These are phyloP conservation scores for Cercospora sp. DNA, from an alignment of 2,329 filamentous ascomycete species.

Conservation along the genomic window DNA sequence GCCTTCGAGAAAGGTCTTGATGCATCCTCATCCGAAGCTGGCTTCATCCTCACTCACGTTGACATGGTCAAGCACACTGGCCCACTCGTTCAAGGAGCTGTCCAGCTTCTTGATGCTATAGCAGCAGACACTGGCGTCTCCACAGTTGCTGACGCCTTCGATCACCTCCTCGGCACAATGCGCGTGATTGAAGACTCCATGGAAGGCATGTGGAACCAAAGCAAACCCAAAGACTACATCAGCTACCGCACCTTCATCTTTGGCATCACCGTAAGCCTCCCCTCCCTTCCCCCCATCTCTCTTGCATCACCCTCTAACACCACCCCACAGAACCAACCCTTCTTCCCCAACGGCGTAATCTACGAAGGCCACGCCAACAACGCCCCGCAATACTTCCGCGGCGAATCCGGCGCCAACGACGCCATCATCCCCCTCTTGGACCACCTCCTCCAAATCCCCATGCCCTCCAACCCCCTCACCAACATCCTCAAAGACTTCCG, in stretches of 20 bases:
- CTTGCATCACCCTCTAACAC: background rate
- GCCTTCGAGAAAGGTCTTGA: conserved; percentile 90
- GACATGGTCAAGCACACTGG: conserved; percentile 92
- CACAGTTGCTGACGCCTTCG: conserved; percentile 30
- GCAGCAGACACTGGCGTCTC: conserved; percentile 27
- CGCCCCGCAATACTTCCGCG: conserved; percentile 77
- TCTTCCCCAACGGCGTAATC: conserved; percentile 90
- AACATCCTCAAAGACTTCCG: conserved; percentile 87
- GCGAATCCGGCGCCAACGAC: conserved; percentile 92
- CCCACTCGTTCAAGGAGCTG: conserved; percentile 70
- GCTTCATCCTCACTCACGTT: conserved; percentile 93
- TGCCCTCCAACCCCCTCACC: conserved; percentile 87
- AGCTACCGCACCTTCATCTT: conserved; percentile 96
- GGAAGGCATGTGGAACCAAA: conserved; percentile 80
- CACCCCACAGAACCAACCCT: conserved; percentile 64
- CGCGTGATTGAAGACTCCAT: conserved; percentile 38
- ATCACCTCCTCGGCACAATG: conserved; percentile 38
- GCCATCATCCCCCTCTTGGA: conserved; percentile 87
- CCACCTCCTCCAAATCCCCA: conserved; percentile 79
- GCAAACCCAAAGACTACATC: conserved; percentile 79
- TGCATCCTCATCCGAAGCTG: conserved; percentile 83
- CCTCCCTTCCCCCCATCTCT: too few relatives aligned
- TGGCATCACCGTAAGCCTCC: conserved; percentile 66
- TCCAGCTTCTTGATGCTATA: conserved; percentile 63
- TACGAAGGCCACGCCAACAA: conserved; percentile 73